A percentile compares a stretch with the other conserved stretches of the same genome.
Evolutionary conservation across 306 rosid genomes (phyloP).

Genomic region (Dalbergia cultrata): DNA sequence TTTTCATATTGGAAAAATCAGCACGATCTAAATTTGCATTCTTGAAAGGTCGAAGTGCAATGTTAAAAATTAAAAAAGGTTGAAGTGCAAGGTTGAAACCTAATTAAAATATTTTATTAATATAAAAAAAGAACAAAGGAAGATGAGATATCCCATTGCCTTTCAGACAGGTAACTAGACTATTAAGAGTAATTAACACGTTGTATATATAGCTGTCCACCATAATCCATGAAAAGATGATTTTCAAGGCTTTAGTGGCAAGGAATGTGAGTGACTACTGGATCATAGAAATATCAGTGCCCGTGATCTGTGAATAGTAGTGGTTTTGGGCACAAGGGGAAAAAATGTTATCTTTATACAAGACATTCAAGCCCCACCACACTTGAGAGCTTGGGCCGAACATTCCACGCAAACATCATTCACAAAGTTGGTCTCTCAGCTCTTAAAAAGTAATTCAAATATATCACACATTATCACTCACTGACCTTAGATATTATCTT

Average conservation of each 20-base stretch:
- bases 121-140: background rate
- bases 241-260: constrained; percentile 41
- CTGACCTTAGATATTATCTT: constrained; percentile 35
- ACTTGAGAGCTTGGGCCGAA: constrained; percentile 50
- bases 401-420: constrained; percentile 64
- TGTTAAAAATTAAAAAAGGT: background rate
- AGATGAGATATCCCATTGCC: background rate
- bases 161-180: constrained; percentile 26
- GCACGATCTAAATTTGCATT: background rate
- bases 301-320: constrained; percentile 43
- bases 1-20: background rate
- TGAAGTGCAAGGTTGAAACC: background rate
- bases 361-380: constrained; percentile 56
- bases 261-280: constrained; percentile 31
- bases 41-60: background rate
- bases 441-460: constrained; percentile 44
- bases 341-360: constrained; percentile 41
- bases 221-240: constrained; percentile 40
- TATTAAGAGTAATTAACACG: background rate
- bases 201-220: constrained; percentile 8
- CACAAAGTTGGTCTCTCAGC: constrained; percentile 58
- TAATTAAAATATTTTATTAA: background rate
- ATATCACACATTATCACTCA: constrained; percentile 55
- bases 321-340: constrained; percentile 7
- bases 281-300: constrained; percentile 44